These are phyloP conservation scores for Eucalyptus lansdowneana DNA, from an alignment of 345 rosid genomes.

Conservation along the genomic window DNA sequence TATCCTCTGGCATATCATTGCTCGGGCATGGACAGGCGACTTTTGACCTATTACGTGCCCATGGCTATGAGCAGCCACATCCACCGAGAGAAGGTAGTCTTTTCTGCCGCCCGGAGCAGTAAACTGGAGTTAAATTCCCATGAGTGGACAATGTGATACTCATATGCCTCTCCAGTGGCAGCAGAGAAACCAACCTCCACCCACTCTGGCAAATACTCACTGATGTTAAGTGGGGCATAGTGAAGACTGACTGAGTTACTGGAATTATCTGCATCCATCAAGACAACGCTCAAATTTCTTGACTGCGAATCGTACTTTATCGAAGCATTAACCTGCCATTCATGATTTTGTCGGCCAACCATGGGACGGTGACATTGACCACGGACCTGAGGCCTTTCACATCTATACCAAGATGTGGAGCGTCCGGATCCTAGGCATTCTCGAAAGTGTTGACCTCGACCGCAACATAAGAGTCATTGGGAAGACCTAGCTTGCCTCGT, in stretches of 20 bases:
- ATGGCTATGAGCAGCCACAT: not conserved
- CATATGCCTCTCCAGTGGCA: not conserved
- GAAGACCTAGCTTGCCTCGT: not conserved
- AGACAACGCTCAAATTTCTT: not conserved
- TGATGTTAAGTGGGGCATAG: not conserved
- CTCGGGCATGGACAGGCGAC: not conserved
- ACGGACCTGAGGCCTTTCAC: not conserved
- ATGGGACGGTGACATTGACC: not conserved
- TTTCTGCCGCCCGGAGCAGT: not conserved
- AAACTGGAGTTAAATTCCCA: not conserved
- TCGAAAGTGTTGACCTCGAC: not conserved
- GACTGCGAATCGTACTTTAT: not conserved
- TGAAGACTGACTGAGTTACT: not conserved
- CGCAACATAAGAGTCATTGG: not conserved
- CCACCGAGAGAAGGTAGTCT: not conserved
- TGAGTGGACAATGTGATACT: not conserved
- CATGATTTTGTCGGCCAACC: not conserved
- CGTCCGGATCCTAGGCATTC: not conserved
- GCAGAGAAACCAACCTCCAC: not conserved
- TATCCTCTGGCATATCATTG: not conserved
- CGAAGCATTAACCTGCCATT: not conserved
- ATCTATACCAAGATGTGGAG: not conserved
- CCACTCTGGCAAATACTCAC: not conserved
- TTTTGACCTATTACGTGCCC: not conserved
- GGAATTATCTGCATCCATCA: not conserved